Percentiles rank a stretch among this genome's conserved stretches.
phyloP scores from a whole-genome alignment of 768 basidiomycete species.

The Krasilnikovozyma curviuscula region DNA sequence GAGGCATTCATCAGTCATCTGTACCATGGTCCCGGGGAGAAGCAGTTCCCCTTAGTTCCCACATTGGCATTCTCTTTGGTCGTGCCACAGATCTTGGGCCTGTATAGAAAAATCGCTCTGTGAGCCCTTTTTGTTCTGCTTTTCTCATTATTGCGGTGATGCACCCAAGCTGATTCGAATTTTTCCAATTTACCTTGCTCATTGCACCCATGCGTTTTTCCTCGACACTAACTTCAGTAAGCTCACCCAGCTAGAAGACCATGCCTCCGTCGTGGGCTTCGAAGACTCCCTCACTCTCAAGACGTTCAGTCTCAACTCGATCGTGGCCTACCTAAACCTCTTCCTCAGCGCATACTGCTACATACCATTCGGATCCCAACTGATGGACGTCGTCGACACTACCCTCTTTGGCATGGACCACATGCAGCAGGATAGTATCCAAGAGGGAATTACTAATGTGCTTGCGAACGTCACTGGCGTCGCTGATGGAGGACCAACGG shows the following conservation, averaged over 20 bases:
- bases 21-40: constrained; percentile 69
- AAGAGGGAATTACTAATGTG: constrained; percentile 24
- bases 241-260: constrained; percentile 82
- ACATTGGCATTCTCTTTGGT: constrained; percentile 63
- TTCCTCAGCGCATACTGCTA: constrained; percentile 87
- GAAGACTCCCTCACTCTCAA: constrained; percentile 68
- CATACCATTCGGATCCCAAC: constrained; percentile 72
- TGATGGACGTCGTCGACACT: constrained; percentile 39
- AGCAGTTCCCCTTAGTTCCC: constrained; percentile 54
- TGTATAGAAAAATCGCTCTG: constrained; percentile 36
- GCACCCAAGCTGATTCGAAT: too few species aligned
- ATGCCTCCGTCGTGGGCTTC: constrained; percentile 56
- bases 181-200: too few species aligned
- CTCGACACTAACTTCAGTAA: too few species aligned
- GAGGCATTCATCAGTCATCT: constrained; percentile 78
- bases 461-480: too few species aligned
- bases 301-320: constrained; percentile 66
- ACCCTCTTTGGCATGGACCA: background rate
- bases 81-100: constrained; percentile 56
- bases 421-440: constrained; percentile 17
- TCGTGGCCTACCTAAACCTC: constrained; percentile 83
- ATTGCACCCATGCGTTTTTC: too few species aligned
- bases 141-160: too few species aligned
- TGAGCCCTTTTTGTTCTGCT: too few species aligned
- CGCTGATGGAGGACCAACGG: background rate